Percentiles rank a stretch among this genome's conserved stretches.
These are phyloP conservation scores for Salisapilia sapeloensis DNA, from an alignment of 352 stramenopile species.

Conservation along the genomic window DNA sequence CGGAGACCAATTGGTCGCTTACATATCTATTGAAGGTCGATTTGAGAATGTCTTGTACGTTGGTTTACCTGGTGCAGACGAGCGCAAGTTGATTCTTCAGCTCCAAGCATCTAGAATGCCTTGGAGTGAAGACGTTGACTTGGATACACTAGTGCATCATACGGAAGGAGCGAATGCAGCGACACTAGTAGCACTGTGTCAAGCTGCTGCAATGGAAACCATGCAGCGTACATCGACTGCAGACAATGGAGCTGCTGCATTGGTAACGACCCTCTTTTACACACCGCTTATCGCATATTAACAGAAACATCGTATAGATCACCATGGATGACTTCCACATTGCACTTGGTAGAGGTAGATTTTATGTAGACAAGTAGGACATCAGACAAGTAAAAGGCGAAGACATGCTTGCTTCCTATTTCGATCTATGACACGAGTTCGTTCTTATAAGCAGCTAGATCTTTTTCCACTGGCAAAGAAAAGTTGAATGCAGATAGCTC, in stretches of 20 bases:
- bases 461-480: constrained; percentile 4
- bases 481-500: constrained; percentile 43
- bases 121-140: constrained; percentile 31
- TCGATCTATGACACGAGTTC: constrained; percentile 7
- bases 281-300: background rate
- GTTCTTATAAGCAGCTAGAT: constrained; percentile 4
- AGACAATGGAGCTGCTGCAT: constrained; percentile 3
- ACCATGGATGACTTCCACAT: constrained; percentile 22
- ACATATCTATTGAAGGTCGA: constrained; percentile 17
- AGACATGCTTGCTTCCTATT: constrained; percentile 5
- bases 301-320: constrained; percentile 7
- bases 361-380: constrained; percentile 13
- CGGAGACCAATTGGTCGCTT: background rate
- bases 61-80: constrained; percentile 25
- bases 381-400: too few relatives aligned
- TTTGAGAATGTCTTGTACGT: constrained; percentile 78
- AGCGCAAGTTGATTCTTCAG: constrained; percentile 44
- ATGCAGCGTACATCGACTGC: constrained; percentile 39
- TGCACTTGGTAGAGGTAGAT: constrained; percentile 17
- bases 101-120: constrained; percentile 54
- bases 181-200: constrained; percentile 54
- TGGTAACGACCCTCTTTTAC: constrained; percentile 1
- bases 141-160: constrained; percentile 21
- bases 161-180: constrained; percentile 54
- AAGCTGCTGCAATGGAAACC: constrained; percentile 44